These are phyloP conservation scores for Colletotrichum endophyticum DNA, from an alignment of 2,329 filamentous ascomycete species.

Conservation along the genomic window DNA sequence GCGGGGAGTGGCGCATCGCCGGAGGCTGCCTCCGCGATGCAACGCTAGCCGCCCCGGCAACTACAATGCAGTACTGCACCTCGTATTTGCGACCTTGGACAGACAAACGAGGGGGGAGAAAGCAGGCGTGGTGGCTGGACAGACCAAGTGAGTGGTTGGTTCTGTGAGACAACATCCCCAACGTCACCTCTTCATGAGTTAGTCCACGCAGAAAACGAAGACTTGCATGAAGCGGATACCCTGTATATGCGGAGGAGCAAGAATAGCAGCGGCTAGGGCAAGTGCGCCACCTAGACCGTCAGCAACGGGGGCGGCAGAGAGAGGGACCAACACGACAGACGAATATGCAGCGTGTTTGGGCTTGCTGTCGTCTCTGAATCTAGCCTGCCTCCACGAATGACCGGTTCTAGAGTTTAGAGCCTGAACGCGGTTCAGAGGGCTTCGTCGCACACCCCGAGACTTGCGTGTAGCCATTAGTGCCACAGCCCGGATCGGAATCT, in stretches of 20 bases:
- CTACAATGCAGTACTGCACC: background rate
- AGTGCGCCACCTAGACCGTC: background rate
- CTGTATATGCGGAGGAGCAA: background rate
- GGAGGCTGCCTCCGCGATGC: conserved; percentile 1
- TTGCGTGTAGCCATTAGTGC: background rate
- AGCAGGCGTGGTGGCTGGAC: background rate
- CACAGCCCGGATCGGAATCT: background rate
- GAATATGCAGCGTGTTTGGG: background rate
- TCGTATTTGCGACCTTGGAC: conserved; percentile 6
- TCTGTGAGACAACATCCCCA: background rate
- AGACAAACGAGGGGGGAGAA: background rate
- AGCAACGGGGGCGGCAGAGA: background rate
- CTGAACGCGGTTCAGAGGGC: background rate
- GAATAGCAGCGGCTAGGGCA: background rate
- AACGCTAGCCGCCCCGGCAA: conserved; percentile 1
- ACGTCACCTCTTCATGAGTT: background rate
- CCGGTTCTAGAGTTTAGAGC: background rate
- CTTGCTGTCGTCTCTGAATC: background rate
- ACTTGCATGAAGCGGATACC: background rate
- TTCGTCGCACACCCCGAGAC: background rate
- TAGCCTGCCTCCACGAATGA: background rate
- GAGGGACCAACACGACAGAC: background rate
- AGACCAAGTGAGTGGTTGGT: background rate
- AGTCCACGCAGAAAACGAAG: background rate
- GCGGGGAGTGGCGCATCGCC: background rate